Conservation (phyloP, 164 flowering plant genomes). For the Macadamia integrifolia region DNA sequence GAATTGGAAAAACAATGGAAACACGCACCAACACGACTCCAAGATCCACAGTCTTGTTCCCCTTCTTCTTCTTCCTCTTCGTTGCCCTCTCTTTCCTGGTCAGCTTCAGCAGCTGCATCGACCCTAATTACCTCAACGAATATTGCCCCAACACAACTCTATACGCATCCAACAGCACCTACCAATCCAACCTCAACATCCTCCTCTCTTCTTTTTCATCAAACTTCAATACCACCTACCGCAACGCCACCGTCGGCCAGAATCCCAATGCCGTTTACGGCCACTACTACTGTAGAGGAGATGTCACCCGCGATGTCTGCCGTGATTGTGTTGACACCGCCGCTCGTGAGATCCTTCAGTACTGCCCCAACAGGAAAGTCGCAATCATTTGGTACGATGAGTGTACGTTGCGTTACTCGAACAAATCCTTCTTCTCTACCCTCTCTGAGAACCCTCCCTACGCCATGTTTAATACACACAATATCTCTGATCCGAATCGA, state of each 20-base stretch:
- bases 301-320: slow-evolving; percentile 13
- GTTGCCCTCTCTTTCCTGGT: background rate
- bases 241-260: slow-evolving; percentile 9
- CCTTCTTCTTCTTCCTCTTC: background rate
- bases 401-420: slow-evolving; percentile 31
- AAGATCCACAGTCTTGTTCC: no score
- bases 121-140: background rate
- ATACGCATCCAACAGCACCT: slow-evolving; percentile 7
- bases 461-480: background rate
- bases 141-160: background rate
- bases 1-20: no score
- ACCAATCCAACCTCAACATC: slow-evolving; percentile 10
- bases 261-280: slow-evolving; percentile 11
- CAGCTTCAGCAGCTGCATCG: background rate
- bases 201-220: slow-evolving; percentile 14
- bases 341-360: background rate
- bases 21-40: no score
- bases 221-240: background rate
- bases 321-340: slow-evolving; percentile 17
- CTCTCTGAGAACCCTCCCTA: background rate
- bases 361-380: slow-evolving; percentile 19
- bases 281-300: slow-evolving; percentile 24
- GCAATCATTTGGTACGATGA: slow-evolving; percentile 20
- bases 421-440: slow-evolving; percentile 9
- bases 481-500: slow-evolving; percentile 5